Evolutionary conservation across 1,284 basidiomycete species (phyloP), one percentile per base, ranked within the genome.

Genomic region (Tetrapyrgos nigripes): DNA sequence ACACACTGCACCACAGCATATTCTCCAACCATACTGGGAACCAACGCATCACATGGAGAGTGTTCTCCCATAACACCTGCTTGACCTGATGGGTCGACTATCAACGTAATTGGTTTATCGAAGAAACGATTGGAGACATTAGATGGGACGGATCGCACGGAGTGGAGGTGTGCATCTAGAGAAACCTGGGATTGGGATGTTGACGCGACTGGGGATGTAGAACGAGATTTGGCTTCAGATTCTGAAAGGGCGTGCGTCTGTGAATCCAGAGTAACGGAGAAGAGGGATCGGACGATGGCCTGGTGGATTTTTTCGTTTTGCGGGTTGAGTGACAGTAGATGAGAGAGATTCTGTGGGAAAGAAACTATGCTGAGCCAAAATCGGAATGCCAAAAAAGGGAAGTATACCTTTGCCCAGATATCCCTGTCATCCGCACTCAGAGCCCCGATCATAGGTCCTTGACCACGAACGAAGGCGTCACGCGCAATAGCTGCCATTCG

Each of bases 41-140:
- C 89, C 10, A 98, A 79, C 1, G 96, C 96, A 65, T 98, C 97
- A 57, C 91, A 90, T 0, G 94, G 92, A 3, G 94, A 93, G 75
- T 98, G 96, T 77, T 98, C 97, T 27, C 97, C 97, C 69, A 89
- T 88, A 55, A 93, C 91, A 37, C 94, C 93, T 3, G 93, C 92
- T 44, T 94, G 87, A 1, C 91, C 89, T 62, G 91, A 93, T 13
- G 89, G 88, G 75, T 98, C 96, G 43, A 98, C 88, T 49, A 93
- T 84, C 58, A 98, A 76, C 5, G 88, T 88, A 45, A 93, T 84
- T 2, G 91, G 84, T 77, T 98, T 98, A 80, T 99, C 97, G 73
- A 91, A 94, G 87, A 95, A 98, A 47, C 97, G 83, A 70, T 98
- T 98, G 55, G 85, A 82, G 2, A 88, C 87, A 57, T 87, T 87